Percentiles rank a stretch among this genome's conserved stretches.
phyloP scores from a whole-genome alignment of 495 filamentous ascomycete genomes.

The Cudoniella acicularis region DNA sequence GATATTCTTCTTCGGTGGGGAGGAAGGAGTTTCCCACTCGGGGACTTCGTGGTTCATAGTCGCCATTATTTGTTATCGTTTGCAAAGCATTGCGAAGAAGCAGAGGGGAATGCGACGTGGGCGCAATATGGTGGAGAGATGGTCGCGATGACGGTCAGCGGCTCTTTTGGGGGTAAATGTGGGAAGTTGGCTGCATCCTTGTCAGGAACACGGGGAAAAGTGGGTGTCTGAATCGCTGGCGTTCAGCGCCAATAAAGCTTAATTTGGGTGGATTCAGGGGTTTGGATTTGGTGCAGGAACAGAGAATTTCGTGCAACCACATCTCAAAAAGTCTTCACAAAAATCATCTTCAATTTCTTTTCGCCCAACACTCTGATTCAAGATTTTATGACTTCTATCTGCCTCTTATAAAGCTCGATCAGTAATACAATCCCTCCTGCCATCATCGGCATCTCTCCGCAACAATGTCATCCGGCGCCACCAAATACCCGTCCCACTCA shows the following conservation, averaged over 20 bases:
- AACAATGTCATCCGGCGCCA: not conserved
- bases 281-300: not conserved
- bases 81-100: not conserved
- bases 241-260: not conserved
- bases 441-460: not conserved
- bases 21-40: slow-evolving; percentile 36
- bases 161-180: not conserved
- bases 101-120: not conserved
- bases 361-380: no score
- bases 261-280: not conserved
- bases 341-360: no score
- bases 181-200: not conserved
- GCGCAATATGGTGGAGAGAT: not conserved
- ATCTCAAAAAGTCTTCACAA: not conserved
- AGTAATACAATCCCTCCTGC: not conserved
- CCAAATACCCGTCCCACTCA: not conserved
- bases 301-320: not conserved
- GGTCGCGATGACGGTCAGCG: not conserved
- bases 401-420: not conserved
- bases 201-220: not conserved
- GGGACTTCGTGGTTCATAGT: slow-evolving; percentile 28
- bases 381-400: no score
- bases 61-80: not conserved
- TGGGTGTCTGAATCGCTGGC: not conserved
- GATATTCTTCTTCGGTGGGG: slow-evolving; percentile 32